A percentile compares a stretch with the other conserved stretches of the same genome.
These are phyloP conservation scores for Rhexocercosporidium sp. DNA, from an alignment of 2,329 filamentous ascomycete species.

Conservation along the genomic window DNA sequence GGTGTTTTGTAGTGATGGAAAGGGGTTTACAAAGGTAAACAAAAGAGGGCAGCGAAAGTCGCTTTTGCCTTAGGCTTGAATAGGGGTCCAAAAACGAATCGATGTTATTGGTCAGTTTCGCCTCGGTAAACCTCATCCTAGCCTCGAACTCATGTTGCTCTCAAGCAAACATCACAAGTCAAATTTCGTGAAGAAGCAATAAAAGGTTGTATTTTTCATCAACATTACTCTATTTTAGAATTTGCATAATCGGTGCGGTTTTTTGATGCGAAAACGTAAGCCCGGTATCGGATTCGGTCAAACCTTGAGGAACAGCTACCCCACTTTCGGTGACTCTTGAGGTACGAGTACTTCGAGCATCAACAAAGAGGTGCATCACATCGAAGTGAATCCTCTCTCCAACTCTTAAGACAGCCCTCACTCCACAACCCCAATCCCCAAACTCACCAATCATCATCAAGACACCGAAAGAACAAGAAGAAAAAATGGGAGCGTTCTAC, in stretches of 20 bases:
- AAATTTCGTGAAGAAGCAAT: neutral
- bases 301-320: neutral
- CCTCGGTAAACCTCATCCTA: neutral
- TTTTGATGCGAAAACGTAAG: neutral
- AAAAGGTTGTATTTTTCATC: neutral
- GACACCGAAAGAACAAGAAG: too few relatives aligned
- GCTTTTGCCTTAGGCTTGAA: neutral
- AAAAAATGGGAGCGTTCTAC: constrained; percentile 33
- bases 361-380: neutral
- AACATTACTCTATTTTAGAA: neutral
- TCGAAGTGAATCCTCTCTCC: neutral
- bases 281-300: constrained; percentile 8
- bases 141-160: neutral
- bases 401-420: neutral
- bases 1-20: neutral
- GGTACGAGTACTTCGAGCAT: neutral
- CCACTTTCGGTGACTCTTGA: constrained; percentile 12
- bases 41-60: neutral
- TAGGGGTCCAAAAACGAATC: neutral
- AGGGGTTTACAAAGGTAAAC: neutral
- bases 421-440: neutral
- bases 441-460: too few relatives aligned
- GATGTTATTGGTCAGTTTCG: neutral
- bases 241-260: neutral
- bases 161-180: neutral